These are phyloP conservation scores for Fusarium marasasianum DNA, from an alignment of 2,329 filamentous ascomycete genomes.

Conservation along the genomic window DNA sequence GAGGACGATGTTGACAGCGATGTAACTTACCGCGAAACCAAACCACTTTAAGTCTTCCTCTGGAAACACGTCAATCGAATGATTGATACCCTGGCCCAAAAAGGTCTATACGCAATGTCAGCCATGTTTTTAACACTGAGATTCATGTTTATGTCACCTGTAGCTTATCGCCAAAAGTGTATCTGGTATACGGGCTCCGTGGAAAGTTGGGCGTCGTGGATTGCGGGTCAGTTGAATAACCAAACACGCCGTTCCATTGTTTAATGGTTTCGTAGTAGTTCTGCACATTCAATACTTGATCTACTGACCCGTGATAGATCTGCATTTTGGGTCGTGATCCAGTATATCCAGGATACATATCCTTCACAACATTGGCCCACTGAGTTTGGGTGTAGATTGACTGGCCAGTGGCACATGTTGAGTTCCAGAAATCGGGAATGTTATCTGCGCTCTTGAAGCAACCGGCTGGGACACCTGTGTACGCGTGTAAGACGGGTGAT, in stretches of 20 bases:
- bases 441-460: constrained; percentile 57
- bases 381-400: constrained; percentile 51
- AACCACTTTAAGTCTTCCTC: constrained; percentile 35
- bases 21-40: constrained; percentile 11
- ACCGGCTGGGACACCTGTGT: constrained; percentile 64
- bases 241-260: constrained; percentile 64
- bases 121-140: neutral
- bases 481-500: constrained; percentile 41
- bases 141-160: neutral
- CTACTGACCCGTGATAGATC: constrained; percentile 65
- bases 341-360: constrained; percentile 61
- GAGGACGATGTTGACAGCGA: fast-evolving
- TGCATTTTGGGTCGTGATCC: constrained; percentile 65
- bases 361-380: constrained; percentile 53
- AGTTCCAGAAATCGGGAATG: constrained; percentile 62
- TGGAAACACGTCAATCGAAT: constrained; percentile 31
- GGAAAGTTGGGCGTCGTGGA: constrained; percentile 47
- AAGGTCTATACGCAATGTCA: constrained; percentile 13
- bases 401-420: constrained; percentile 62
- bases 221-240: constrained; percentile 47
- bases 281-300: constrained; percentile 59
- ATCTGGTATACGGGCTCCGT: constrained; percentile 51
- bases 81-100: constrained; percentile 24
- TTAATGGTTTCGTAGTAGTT: constrained; percentile 68
- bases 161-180: constrained; percentile 49